A percentile compares a stretch with the other conserved stretches of the same genome.
These are phyloP conservation scores for Pezicula rhizophila DNA, from an alignment of 2,329 filamentous ascomycete genomes.

Conservation along the genomic window DNA sequence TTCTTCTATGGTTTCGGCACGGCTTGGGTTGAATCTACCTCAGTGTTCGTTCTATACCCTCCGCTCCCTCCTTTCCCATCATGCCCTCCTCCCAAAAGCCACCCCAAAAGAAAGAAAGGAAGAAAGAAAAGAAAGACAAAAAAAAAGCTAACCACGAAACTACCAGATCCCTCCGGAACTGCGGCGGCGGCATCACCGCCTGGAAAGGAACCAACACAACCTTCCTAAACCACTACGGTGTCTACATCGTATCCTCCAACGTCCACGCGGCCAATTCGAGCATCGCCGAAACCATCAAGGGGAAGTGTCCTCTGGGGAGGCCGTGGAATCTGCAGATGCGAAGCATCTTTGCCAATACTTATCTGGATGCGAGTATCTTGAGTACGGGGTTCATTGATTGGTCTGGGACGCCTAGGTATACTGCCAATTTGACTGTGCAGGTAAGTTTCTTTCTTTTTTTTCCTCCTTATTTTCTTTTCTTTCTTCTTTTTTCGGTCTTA, in stretches of 20 bases:
- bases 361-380: conserved; percentile 44
- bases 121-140: too few relatives aligned
- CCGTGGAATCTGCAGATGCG: conserved; percentile 48
- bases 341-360: conserved; percentile 43
- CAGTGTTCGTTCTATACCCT: conserved; percentile 28
- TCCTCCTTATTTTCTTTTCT: too few relatives aligned
- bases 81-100: too few relatives aligned
- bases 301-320: conserved; percentile 45
- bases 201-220: conserved; percentile 66
- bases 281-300: conserved; percentile 28
- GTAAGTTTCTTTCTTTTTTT: too few relatives aligned
- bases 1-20: conserved; percentile 66
- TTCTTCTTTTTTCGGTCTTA: too few relatives aligned
- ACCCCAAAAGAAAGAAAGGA: too few relatives aligned
- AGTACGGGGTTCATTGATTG: conserved; percentile 45
- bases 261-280: conserved; percentile 49
- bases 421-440: neutral
- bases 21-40: conserved; percentile 50
- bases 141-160: too few relatives aligned
- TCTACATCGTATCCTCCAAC: conserved; percentile 52
- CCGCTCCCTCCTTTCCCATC: too few relatives aligned
- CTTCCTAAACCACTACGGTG: conserved; percentile 60
- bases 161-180: conserved; percentile 39
- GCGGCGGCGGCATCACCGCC: conserved; percentile 61
- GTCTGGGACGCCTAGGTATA: conserved; percentile 20